These are phyloP conservation scores for Echinochloa phyllopogon DNA, from an alignment of 176 grass and related monocot genomes.

Conservation along the genomic window DNA sequence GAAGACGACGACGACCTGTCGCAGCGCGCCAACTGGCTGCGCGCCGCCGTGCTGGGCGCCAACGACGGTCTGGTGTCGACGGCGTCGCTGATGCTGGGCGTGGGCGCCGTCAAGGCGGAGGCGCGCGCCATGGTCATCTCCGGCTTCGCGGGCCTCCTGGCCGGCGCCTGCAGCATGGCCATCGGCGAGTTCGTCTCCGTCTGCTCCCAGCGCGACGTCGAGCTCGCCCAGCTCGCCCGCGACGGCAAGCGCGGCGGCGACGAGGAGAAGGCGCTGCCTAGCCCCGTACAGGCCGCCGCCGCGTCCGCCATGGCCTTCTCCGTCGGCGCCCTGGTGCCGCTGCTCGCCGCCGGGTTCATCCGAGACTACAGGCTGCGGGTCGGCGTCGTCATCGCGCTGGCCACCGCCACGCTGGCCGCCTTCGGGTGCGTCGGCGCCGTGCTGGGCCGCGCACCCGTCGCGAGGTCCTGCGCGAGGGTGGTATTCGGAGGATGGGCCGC, in stretches of 20 bases:
- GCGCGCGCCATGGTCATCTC: constrained; percentile 63
- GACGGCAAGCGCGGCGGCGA: constrained; percentile 42
- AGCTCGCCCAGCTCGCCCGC: constrained; percentile 57
- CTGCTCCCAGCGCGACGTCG: constrained; percentile 74
- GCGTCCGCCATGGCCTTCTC: constrained; percentile 71
- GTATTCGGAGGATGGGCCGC: constrained; percentile 52
- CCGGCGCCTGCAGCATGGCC: constrained; percentile 80
- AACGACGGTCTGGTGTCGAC: constrained; percentile 84
- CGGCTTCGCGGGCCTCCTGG: constrained; percentile 73
- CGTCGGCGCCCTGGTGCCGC: constrained; percentile 55
- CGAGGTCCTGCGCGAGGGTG: constrained; percentile 50
- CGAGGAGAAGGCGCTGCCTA: constrained; percentile 39
- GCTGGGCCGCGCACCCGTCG: constrained; percentile 47
- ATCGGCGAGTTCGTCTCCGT: constrained; percentile 88
- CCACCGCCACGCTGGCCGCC: constrained; percentile 40
- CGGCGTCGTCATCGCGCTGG: constrained; percentile 51
- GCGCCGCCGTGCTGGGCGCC: constrained; percentile 71
- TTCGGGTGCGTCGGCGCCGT: constrained; percentile 65
- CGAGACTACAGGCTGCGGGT: constrained; percentile 45
- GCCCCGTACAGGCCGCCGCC: constrained; percentile 54
- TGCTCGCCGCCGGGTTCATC: constrained; percentile 69
- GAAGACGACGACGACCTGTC: constrained; percentile 16
- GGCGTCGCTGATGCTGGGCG: constrained; percentile 76
- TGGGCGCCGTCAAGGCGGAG: constrained; percentile 67
- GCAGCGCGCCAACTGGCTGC: constrained; percentile 66